Evolutionary conservation across 306 rosid species (phyloP).

Genomic region (Sindora glabra): DNA sequence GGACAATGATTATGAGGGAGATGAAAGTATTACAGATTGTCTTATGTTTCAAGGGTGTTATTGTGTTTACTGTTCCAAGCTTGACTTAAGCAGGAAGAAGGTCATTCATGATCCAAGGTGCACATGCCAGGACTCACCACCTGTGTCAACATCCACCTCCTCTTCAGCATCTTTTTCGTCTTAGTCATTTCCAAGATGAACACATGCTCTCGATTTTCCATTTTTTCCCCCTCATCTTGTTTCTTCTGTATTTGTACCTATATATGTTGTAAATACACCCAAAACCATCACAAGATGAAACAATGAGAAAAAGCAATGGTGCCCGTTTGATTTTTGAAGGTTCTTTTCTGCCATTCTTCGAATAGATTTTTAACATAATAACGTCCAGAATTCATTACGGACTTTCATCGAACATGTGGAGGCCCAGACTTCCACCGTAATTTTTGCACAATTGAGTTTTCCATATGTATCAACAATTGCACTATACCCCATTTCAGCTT

Average conservation of each 20-base stretch:
- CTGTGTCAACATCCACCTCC: slow-evolving; percentile 34
- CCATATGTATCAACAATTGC: background rate
- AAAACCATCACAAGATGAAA: background rate
- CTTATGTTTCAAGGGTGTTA: slow-evolving; percentile 36
- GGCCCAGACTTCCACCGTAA: background rate
- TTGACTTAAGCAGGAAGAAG: slow-evolving; percentile 39
- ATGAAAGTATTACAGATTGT: slow-evolving; percentile 25
- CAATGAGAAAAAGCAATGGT: slow-evolving; percentile 4
- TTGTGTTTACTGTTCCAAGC: slow-evolving; percentile 81
- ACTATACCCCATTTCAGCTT: no score
- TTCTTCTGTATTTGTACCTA: slow-evolving; percentile 7
- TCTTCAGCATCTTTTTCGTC: slow-evolving; percentile 41
- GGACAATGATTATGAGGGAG: slow-evolving; percentile 14
- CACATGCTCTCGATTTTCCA: background rate
- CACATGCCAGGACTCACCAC: slow-evolving; percentile 46
- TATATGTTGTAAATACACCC: slow-evolving; percentile 24
- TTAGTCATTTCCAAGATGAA: slow-evolving; percentile 12
- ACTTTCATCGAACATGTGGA: slow-evolving; percentile 29
- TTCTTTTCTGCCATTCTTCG: background rate
- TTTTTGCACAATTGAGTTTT: background rate
- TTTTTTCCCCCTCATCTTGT: background rate
- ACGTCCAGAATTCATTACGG: slow-evolving; percentile 1
- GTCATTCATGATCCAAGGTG: slow-evolving; percentile 64
- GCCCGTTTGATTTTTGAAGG: background rate
- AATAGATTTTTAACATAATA: background rate